phyloP scores from a whole-genome alignment of 2,329 filamentous ascomycete species.

The Epichloe uncinata region DNA sequence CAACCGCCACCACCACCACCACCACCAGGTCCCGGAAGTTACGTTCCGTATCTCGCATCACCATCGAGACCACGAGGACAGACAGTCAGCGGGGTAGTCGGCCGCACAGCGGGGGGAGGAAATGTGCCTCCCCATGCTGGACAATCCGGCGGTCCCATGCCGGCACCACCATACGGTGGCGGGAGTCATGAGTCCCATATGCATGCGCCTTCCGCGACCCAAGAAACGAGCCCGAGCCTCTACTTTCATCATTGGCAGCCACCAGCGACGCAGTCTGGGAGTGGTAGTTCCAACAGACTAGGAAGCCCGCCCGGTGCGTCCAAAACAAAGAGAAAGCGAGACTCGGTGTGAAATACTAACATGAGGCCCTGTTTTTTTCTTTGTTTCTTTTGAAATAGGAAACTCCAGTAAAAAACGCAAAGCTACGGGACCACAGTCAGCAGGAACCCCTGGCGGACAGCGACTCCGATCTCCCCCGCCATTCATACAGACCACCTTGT shows the following conservation, averaged over 20 bases:
- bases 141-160: neutral
- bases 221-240: constrained; percentile 60
- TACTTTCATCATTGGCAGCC: constrained; percentile 94
- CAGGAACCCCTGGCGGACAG: constrained; percentile 16
- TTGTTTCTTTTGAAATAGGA: constrained; percentile 26
- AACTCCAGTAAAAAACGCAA: constrained; percentile 76
- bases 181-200: constrained; percentile 29
- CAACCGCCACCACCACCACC: constrained; percentile 10
- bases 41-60: constrained; percentile 33
- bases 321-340: constrained; percentile 36
- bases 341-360: constrained; percentile 26
- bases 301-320: constrained; percentile 64
- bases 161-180: constrained; percentile 24
- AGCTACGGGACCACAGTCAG: constrained; percentile 35
- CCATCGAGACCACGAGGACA: constrained; percentile 37
- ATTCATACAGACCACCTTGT: constrained; percentile 16
- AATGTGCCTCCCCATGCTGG: constrained; percentile 23
- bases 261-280: constrained; percentile 47
- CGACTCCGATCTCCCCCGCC: constrained; percentile 21
- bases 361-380: constrained; percentile 16
- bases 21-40: constrained; percentile 25
- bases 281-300: constrained; percentile 49
- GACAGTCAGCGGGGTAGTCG: constrained; percentile 29
- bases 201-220: constrained; percentile 41
- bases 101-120: constrained; percentile 29